phyloP scores from a whole-genome alignment of 2,329 filamentous ascomycete species.

The Diaporthe eres region DNA sequence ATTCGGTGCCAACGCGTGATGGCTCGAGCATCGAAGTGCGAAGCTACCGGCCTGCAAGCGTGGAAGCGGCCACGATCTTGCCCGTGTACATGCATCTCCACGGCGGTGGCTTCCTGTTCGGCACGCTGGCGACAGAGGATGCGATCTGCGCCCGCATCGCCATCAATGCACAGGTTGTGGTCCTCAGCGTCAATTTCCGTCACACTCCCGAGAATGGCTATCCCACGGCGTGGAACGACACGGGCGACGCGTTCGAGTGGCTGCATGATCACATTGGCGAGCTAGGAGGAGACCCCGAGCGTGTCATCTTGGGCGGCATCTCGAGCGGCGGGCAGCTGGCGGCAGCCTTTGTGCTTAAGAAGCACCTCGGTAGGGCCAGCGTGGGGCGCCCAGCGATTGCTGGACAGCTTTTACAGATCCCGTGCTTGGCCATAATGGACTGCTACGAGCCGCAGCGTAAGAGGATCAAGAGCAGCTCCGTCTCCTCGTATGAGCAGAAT shows the following conservation, averaged over 20 bases:
- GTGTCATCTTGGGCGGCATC: constrained; percentile 59
- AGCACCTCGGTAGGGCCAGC: constrained; percentile 49
- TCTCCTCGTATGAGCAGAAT: constrained; percentile 62
- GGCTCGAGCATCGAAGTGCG: constrained; percentile 59
- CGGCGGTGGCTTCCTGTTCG: constrained; percentile 71
- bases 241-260: constrained; percentile 69
- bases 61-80: constrained; percentile 52
- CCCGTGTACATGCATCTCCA: constrained; percentile 68
- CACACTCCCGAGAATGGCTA: constrained; percentile 69
- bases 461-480: constrained; percentile 53
- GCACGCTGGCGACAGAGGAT: constrained; percentile 67
- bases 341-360: constrained; percentile 51
- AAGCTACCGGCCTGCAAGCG: constrained; percentile 58
- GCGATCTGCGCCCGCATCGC: constrained; percentile 64
- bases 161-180: constrained; percentile 56
- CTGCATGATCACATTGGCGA: constrained; percentile 58
- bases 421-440: constrained; percentile 55
- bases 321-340: constrained; percentile 58
- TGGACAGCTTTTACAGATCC: constrained; percentile 67
- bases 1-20: constrained; percentile 59
- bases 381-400: constrained; percentile 52
- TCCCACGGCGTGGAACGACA: constrained; percentile 67
- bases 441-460: constrained; percentile 50
- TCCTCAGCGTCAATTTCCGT: constrained; percentile 71
- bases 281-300: constrained; percentile 54